phyloP scores from a whole-genome alignment of 805 yeast genomes.

The Saccharomyces cerevisiae region DNA sequence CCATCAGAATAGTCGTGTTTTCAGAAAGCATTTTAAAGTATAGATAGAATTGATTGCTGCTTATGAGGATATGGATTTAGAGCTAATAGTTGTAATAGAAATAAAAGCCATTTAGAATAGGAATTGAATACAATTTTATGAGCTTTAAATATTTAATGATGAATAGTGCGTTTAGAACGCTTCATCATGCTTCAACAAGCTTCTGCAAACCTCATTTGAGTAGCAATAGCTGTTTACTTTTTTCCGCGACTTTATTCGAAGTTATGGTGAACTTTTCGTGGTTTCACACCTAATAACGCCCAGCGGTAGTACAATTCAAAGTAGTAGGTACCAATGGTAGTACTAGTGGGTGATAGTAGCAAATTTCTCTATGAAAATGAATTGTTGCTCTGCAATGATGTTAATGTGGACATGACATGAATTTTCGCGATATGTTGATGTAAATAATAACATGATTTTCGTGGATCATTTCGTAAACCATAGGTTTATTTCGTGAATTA shows the following conservation, averaged over 20 bases:
- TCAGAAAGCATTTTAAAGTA: constrained; percentile 24
- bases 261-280: not conserved
- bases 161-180: not conserved
- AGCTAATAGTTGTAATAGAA: not conserved
- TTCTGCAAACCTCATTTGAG: not conserved
- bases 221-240: not conserved
- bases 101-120: not conserved
- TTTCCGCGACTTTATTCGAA: not conserved
- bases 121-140: not conserved
- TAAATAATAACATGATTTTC: not conserved
- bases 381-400: not conserved
- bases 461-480: not conserved
- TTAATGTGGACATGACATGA: not conserved
- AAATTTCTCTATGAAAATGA: not conserved
- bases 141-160: not conserved
- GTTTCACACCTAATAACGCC: not conserved
- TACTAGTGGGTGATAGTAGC: not conserved
- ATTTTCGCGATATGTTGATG: not conserved
- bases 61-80: not conserved
- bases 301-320: not conserved
- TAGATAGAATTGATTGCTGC: not conserved
- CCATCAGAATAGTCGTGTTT: constrained; percentile 37
- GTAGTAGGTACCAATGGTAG: not conserved
- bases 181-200: not conserved
- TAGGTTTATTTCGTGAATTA: not conserved